Evolutionary conservation across 169 alveolate genomes (phyloP).

Genomic region (Cryptosporidium ubiquitum): DNA sequence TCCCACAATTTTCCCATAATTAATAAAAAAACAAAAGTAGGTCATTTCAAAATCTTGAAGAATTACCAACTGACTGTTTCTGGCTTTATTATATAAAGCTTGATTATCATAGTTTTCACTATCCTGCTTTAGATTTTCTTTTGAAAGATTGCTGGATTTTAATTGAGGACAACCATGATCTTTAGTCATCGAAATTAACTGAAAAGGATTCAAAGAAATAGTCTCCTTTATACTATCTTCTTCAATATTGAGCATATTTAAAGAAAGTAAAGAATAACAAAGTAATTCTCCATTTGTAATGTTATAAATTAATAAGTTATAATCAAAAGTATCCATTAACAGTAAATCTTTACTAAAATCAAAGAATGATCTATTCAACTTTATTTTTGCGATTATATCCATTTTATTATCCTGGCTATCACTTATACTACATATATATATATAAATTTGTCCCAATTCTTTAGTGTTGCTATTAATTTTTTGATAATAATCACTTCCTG

Average conservation of each 20-base stretch:
- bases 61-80: neutral
- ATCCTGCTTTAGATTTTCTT: neutral
- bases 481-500: neutral
- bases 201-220: slow-evolving; percentile 26
- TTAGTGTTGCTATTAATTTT: neutral
- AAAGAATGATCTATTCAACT: slow-evolving; percentile 5
- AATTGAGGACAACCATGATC: neutral
- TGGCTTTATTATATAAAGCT: neutral
- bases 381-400: neutral
- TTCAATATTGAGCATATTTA: slow-evolving; percentile 27
- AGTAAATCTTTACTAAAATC: neutral
- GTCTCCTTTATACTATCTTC: neutral
- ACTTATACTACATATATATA: slow-evolving; percentile 1
- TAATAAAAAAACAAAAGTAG: neutral
- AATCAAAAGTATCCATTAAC: slow-evolving; percentile 7
- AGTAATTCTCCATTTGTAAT: neutral
- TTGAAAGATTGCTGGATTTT: neutral
- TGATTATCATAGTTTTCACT: neutral
- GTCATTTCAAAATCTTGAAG: slow-evolving; percentile 30
- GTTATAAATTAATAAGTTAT: slow-evolving; percentile 20
- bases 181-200: neutral
- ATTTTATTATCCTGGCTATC: neutral
- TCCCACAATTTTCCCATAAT: neutral
- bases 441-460: slow-evolving; percentile 3
- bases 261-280: slow-evolving; percentile 28